Base-by-base conservation (phyloP, 2,329 filamentous ascomycete genomes). In the Thermothelomyces thermophilus region DNA sequence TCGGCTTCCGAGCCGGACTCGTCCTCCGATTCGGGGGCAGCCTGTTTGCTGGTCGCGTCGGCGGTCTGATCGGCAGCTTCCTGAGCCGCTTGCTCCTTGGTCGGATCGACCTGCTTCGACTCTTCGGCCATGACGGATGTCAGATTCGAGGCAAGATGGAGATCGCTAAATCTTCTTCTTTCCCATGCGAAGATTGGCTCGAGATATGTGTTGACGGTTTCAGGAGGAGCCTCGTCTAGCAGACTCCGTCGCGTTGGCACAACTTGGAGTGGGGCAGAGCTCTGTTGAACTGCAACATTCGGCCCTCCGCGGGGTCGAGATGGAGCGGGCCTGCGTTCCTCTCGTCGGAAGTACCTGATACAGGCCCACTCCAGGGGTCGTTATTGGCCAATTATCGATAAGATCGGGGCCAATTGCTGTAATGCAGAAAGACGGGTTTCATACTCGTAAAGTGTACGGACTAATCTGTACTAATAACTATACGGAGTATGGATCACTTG, bases 101-200 rank as follows among this genome's bases (percentile, higher is more conserved):
- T 66, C 56, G 73, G 69, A 53, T 83, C 80, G 53, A 75, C 71
- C 50, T 76, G 72, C 62, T 85, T 86, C 39, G 82, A 84, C 64
- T 83, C 77, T 65, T 84, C 76, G 60, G 77, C 71, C 71, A 60
- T 60, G 37, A 17, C 50, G 28, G 14, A 16, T 33, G n/a, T 16
- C 17, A 14, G 19, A n/a, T 34, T n/a, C 10, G 8, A 11, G 17
- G 17, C 8, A 16, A 16, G 8, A 13, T 10, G 20, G n/a, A 2
- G 20, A 9, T 24, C n/a, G 13, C 7, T 13, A 20, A 7, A 26
- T 2, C 20, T n/a, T 14, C 7, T 34, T 3, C 2, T 13, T 14
- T 42, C 2, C 33, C 39, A 20, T 26, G 22, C 24, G n/a, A 10
- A 11, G 22, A n/a, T 16, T 16, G 22, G 19, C 16, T 2, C 20